A percentile compares a stretch with the other conserved stretches of the same genome.
Evolutionary conservation across 2,329 filamentous ascomycete genomes (phyloP).

Genomic region (Cladosporium sp.): DNA sequence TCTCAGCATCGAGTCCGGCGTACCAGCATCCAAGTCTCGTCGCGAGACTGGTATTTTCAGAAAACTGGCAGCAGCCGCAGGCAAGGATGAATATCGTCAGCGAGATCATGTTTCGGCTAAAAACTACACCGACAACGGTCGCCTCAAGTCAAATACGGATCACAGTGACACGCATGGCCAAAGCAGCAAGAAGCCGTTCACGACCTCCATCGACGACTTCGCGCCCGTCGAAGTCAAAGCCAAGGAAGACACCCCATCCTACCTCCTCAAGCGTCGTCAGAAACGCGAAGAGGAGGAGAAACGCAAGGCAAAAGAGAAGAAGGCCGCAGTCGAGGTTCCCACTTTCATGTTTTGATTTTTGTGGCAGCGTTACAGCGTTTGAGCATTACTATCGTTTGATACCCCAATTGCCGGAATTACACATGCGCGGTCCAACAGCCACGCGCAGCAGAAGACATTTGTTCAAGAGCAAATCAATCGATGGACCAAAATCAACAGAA

Average conservation of each 20-base stretch:
- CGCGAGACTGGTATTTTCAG: constrained; percentile 17
- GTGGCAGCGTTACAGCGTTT: neutral
- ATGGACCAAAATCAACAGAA: neutral
- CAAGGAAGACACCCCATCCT: constrained; percentile 11
- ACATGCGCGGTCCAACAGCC: neutral
- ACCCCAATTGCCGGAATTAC: neutral
- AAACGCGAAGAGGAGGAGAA: constrained; percentile 25
- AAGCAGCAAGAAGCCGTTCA: neutral
- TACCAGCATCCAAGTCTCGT: neutral
- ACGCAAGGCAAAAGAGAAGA: constrained; percentile 22
- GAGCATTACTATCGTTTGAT: neutral
- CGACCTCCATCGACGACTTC: neutral
- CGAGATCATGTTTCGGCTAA: neutral
- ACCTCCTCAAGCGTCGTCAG: constrained; percentile 27
- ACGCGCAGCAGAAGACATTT: too few species aligned
- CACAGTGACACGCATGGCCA: neutral
- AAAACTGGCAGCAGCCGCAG: constrained; percentile 12
- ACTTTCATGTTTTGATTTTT: constrained; percentile 40
- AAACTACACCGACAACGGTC: neutral
- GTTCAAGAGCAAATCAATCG: neutral
- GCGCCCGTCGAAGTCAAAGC: constrained; percentile 3
- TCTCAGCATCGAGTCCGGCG: neutral
- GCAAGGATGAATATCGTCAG: neutral
- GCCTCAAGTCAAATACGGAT: neutral
- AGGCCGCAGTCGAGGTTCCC: constrained; percentile 34